Evolutionary conservation across 441 rosid species (phyloP).

Genomic region (Populus trichocarpa): DNA sequence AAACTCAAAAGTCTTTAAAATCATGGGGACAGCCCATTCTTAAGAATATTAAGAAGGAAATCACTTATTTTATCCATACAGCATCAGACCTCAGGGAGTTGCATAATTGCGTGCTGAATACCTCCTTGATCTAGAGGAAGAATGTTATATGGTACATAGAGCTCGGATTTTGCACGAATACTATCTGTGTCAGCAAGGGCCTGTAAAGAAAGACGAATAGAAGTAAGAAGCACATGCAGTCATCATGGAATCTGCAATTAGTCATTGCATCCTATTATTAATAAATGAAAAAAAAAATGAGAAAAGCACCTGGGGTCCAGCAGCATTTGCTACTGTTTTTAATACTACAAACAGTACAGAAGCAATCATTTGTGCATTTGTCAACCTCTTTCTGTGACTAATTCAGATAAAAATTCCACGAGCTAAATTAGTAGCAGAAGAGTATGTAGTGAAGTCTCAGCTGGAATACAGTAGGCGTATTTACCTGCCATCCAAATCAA

Average conservation of each 20-base stretch:
- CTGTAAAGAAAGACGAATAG: constrained; percentile 32
- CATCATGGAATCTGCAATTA: background rate
- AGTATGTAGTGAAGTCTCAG: constrained; percentile 6
- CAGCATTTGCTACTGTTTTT: constrained; percentile 51
- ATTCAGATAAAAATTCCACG: constrained; percentile 7
- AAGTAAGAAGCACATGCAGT: constrained; percentile 7
- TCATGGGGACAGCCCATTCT: background rate
- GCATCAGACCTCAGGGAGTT: constrained; percentile 76
- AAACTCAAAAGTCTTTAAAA: background rate
- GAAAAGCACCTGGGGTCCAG: constrained; percentile 63
- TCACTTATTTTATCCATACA: constrained; percentile 18
- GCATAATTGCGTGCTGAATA: constrained; percentile 81
- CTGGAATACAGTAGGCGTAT: constrained; percentile 2
- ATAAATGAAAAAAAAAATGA: background rate
- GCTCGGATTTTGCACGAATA: constrained; percentile 47
- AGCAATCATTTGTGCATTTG: constrained; percentile 35
- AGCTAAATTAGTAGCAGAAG: constrained; percentile 7
- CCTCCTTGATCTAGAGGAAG: constrained; percentile 91
- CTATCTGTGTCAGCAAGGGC: constrained; percentile 63
- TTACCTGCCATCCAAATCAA: constrained; percentile 57
- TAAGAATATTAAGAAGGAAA: constrained; percentile 13
- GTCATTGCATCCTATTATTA: background rate
- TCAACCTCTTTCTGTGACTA: constrained; percentile 42
- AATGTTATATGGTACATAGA: constrained; percentile 83
- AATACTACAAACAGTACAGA: constrained; percentile 52